Evolutionary conservation across 805 yeast species (phyloP).

Genomic region (Yarrowia keelungensis): DNA sequence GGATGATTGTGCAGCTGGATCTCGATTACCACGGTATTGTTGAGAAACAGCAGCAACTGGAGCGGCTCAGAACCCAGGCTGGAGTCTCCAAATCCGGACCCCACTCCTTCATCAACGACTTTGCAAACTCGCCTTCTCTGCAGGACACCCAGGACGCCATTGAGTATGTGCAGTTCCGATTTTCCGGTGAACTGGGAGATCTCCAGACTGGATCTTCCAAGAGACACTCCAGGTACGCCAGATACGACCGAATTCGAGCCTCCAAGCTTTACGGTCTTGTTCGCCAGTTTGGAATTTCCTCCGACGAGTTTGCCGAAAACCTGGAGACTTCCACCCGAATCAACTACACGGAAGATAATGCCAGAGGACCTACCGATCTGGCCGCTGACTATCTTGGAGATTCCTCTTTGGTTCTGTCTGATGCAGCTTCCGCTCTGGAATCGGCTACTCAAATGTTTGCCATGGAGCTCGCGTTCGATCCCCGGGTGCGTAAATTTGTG

Average conservation of each 20-base stretch:
- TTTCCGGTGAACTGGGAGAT: slow-evolving; percentile 65
- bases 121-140: slow-evolving; percentile 65
- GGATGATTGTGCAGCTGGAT: slow-evolving; percentile 89
- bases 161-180: slow-evolving; percentile 79
- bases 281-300: slow-evolving; percentile 74
- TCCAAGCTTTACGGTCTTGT: slow-evolving; percentile 72
- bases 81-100: slow-evolving; percentile 46
- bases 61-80: slow-evolving; percentile 44
- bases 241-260: slow-evolving; percentile 58
- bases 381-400: slow-evolving; percentile 52
- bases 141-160: slow-evolving; percentile 86
- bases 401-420: slow-evolving; percentile 42
- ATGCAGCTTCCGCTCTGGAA: slow-evolving; percentile 59
- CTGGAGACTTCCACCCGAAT: slow-evolving; percentile 70
- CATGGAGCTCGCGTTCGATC: slow-evolving; percentile 80
- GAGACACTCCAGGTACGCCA: slow-evolving; percentile 52
- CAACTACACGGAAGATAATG: slow-evolving; percentile 73
- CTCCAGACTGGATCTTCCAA: slow-evolving; percentile 45
- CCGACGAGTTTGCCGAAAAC: slow-evolving; percentile 83
- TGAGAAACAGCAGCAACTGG: slow-evolving; percentile 54
- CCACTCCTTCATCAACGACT: slow-evolving; percentile 65
- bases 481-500: slow-evolving; percentile 72
- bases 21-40: slow-evolving; percentile 86
- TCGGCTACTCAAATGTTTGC: slow-evolving; percentile 79
- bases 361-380: slow-evolving; percentile 64